Percentiles rank a stretch among this genome's conserved stretches.
Evolutionary conservation across 2,329 filamentous ascomycete genomes (phyloP).

Genomic region (Gliomastix tumulicola): DNA sequence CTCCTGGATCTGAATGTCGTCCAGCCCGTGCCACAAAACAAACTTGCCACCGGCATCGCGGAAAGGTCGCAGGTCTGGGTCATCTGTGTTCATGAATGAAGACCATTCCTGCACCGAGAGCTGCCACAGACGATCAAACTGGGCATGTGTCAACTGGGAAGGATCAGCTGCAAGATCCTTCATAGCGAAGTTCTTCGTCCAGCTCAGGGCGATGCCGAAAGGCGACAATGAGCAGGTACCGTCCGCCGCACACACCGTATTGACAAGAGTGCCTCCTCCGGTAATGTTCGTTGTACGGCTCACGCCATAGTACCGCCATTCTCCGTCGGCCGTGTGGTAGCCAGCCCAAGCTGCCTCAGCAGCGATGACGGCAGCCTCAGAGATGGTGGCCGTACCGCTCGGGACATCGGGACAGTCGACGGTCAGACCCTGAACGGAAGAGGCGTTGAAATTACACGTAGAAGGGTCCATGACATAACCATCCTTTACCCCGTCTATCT

Average conservation of each 20-base stretch:
- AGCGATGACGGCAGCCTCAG: neutral
- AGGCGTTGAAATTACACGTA: neutral
- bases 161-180: neutral
- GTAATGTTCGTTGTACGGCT: neutral
- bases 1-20: constrained; percentile 9
- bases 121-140: neutral
- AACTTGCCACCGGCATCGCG: constrained; percentile 27
- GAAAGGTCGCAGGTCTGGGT: constrained; percentile 17
- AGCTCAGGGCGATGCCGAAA: neutral
- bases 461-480: neutral
- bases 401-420: neutral
- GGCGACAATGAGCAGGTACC: neutral
- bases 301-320: neutral
- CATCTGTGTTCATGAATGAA: constrained; percentile 11
- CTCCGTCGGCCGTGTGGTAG: neutral
- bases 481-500: constrained; percentile 1
- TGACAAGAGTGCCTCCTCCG: neutral
- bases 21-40: constrained; percentile 31
- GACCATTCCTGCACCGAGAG: neutral
- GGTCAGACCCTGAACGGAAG: neutral
- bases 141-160: neutral
- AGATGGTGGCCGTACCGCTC: neutral
- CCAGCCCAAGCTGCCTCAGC: neutral
- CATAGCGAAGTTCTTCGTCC: neutral
- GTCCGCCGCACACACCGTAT: neutral